A percentile compares a stretch with the other conserved stretches of the same genome.
These are phyloP conservation scores for Plasmopara halstedii DNA, from an alignment of 352 stramenopile genomes.

Conservation along the genomic window DNA sequence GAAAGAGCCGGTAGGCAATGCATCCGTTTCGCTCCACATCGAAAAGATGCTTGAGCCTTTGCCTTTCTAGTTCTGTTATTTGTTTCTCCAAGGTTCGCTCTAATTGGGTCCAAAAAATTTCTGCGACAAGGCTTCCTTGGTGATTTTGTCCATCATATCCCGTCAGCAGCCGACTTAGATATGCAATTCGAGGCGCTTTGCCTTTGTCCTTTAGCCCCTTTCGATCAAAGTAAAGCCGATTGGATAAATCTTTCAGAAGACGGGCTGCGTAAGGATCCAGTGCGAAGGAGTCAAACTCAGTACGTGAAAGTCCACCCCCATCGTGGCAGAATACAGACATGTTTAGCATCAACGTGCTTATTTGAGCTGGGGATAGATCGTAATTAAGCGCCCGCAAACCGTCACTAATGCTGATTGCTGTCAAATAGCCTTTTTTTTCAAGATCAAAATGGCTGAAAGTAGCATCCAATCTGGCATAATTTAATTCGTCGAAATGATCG, in stretches of 20 bases:
- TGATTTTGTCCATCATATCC: constrained; percentile 18
- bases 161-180: constrained; percentile 42
- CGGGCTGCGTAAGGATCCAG: constrained; percentile 39
- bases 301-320: constrained; percentile 38
- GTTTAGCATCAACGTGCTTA: constrained; percentile 24
- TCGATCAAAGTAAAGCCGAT: constrained; percentile 22
- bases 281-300: constrained; percentile 77
- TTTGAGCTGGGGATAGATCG: constrained; percentile 24
- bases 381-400: constrained; percentile 46
- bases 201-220: constrained; percentile 4
- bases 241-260: constrained; percentile 28
- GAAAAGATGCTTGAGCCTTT: constrained; percentile 55
- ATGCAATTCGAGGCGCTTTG: constrained; percentile 32
- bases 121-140: constrained; percentile 20
- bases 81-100: constrained; percentile 21
- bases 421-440: constrained; percentile 43
- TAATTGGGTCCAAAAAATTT: constrained; percentile 26
- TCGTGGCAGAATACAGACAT: constrained; percentile 42
- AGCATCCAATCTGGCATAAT: constrained; percentile 33
- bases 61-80: constrained; percentile 25
- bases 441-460: constrained; percentile 68
- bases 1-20: constrained; percentile 66
- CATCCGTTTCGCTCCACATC: constrained; percentile 47
- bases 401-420: constrained; percentile 15
- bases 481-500: constrained; percentile 8